Evolutionary conservation across 139 green algal species (phyloP), one percentile per base, ranked within the genome.

Genomic region (Chlorella sp.): DNA sequence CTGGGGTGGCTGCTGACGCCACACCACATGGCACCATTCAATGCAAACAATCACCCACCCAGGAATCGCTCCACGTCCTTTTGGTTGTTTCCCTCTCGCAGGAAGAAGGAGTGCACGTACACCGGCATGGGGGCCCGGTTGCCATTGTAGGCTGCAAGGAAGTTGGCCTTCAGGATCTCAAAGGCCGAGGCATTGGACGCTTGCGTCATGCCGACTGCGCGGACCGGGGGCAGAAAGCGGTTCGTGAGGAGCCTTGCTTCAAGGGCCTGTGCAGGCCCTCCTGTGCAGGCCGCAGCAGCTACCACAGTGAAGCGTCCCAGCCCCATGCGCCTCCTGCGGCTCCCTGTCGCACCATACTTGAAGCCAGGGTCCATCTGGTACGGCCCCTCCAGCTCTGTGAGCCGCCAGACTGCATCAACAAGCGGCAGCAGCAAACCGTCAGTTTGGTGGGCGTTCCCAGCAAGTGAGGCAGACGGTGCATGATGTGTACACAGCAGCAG

Each of bases 91-190:
- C 28, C 78, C 5, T 47, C 28, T 28, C 23, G 39, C 30, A 87
- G 76, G 39, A 51, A 87, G 32, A 57, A 57, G 30, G 63, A 30
- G 26, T 87, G 83, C 44, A 87, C 63, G 63, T 83, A 87, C 21
- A 87, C 0, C 38, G 62, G 62, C 17, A 87, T 20, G 44, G 83
- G 83, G 2, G 83, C 73, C 16, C 83, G 60, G 83, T 83, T 82
- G 83, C 83, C 83, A 18, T 60, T 55, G 83, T 87, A 83, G 21
- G 74, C 63, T 3, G 44, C 62, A 1, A 78, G 26, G 23, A 87
- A 78, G 47, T 83, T 82, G 23, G 41, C 34, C 15, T 68, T 47
- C 34, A 64, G 39, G 41, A 73, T 57, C 21, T 71, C 34, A 2
- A 21, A 12, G 0, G 44, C 30, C 26, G 30, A 73, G 32, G 30